These are phyloP conservation scores for Aspergillus sergii DNA, from an alignment of 2,329 filamentous ascomycete genomes.

Conservation along the genomic window DNA sequence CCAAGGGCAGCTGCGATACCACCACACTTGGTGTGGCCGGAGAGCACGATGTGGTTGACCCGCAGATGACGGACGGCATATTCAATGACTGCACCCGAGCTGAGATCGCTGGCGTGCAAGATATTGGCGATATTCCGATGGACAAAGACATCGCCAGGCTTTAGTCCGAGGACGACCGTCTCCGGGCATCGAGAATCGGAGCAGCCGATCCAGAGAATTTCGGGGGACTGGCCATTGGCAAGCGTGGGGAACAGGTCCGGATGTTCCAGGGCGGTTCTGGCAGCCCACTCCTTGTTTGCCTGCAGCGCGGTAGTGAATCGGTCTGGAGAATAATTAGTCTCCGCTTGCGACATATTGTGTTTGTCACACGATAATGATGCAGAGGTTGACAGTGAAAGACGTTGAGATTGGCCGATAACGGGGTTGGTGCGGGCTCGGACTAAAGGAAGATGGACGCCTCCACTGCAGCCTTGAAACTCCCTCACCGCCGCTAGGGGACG, in stretches of 20 bases:
- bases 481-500: conserved; percentile 12
- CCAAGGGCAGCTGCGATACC: conserved; percentile 59
- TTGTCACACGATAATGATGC: conserved; percentile 21
- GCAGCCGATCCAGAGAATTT: conserved; percentile 80
- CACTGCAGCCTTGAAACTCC: conserved; percentile 10
- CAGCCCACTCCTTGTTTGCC: conserved; percentile 72
- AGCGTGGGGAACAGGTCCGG: conserved; percentile 71
- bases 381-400: conserved; percentile 24
- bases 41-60: conserved; percentile 65
- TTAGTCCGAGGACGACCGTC: conserved; percentile 75
- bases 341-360: conserved; percentile 6
- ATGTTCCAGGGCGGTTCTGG: conserved; percentile 65
- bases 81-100: conserved; percentile 73
- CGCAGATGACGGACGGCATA: conserved; percentile 74
- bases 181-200: conserved; percentile 84
- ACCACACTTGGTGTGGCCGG: conserved; percentile 64
- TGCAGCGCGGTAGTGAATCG: conserved; percentile 64
- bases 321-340: conserved; percentile 47
- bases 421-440: conserved; percentile 4
- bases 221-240: conserved; percentile 65
- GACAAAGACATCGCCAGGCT: conserved; percentile 83
- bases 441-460: not conserved
- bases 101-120: conserved; percentile 73
- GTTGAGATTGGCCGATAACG: conserved; percentile 10
- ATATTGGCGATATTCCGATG: conserved; percentile 92